These are phyloP conservation scores for Pichia nanzhaoensis DNA, from an alignment of 805 yeast species.

Conservation along the genomic window DNA sequence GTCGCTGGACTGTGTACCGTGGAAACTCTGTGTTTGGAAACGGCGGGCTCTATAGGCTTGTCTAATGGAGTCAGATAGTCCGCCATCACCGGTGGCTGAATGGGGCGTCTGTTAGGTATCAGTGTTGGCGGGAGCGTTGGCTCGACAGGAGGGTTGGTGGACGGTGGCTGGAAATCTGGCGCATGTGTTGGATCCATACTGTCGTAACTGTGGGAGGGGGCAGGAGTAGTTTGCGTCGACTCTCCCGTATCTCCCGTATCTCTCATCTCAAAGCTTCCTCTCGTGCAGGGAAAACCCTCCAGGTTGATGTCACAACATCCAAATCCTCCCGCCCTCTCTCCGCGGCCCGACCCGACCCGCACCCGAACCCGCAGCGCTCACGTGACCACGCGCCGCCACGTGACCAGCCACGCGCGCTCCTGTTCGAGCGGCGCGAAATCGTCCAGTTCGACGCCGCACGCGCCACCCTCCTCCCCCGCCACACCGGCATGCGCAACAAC, in stretches of 20 bases:
- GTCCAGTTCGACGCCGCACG: constrained; percentile 10
- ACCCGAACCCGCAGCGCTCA: too few species aligned
- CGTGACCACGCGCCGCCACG: too few species aligned
- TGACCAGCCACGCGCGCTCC: neutral
- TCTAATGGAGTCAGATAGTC: constrained; percentile 66
- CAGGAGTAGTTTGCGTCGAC: too few species aligned
- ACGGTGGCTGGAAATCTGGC: constrained; percentile 84
- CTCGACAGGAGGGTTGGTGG: constrained; percentile 51
- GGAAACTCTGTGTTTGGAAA: constrained; percentile 3
- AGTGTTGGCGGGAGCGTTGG: constrained; percentile 62
- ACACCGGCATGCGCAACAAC: constrained; percentile 6
- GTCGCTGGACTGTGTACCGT: neutral
- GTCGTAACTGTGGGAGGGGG: too few species aligned
- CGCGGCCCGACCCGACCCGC: neutral
- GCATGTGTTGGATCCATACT: constrained; percentile 82
- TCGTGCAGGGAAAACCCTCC: too few species aligned
- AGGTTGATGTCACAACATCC: too few species aligned
- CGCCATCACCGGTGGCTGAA: constrained; percentile 71
- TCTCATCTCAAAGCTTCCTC: too few species aligned
- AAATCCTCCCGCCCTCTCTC: neutral
- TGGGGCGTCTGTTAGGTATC: constrained; percentile 71
- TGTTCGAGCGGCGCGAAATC: constrained; percentile 1
- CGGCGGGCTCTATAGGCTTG: constrained; percentile 49
- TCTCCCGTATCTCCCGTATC: too few species aligned
- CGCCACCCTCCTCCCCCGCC: neutral